phyloP scores from a whole-genome alignment of 805 yeast species.

The Kodamaea neixiangensis region DNA sequence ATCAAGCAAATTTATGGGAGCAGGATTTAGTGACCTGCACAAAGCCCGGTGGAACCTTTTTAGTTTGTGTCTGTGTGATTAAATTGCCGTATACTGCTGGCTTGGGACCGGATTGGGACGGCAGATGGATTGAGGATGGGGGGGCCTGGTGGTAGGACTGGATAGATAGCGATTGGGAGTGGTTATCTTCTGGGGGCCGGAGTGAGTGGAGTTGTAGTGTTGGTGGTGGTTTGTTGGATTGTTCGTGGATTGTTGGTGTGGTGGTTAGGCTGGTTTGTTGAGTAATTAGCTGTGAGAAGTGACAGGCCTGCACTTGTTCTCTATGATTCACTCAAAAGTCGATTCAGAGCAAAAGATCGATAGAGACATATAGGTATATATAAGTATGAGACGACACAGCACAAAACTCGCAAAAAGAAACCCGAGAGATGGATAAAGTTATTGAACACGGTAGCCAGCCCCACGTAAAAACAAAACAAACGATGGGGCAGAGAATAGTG shows the following conservation, averaged over 20 bases:
- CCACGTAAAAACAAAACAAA: not conserved
- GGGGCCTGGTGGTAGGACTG: not conserved
- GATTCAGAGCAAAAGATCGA: not conserved
- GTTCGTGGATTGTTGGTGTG: not conserved
- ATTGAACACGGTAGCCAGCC: not conserved
- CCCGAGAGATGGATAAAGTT: not conserved
- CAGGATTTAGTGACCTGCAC: slow-evolving; percentile 1
- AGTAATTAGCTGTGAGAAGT: too few relatives aligned
- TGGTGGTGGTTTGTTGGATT: too few relatives aligned
- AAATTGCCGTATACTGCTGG: slow-evolving; percentile 11
- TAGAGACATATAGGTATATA: slow-evolving; percentile 1
- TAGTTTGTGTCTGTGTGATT: slow-evolving; percentile 8
- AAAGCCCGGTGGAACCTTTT: not conserved
- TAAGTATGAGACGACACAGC: not conserved
- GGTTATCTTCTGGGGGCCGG: not conserved
- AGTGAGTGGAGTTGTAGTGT: not conserved
- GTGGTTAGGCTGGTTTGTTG: too few relatives aligned
- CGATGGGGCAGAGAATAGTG: not conserved
- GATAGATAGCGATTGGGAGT: not conserved
- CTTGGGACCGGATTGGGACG: slow-evolving; percentile 9
- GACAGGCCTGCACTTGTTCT: too few relatives aligned
- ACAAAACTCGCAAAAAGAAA: not conserved
- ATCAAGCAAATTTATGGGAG: slow-evolving; percentile 3
- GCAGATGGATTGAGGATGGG: not conserved
- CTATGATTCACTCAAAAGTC: not conserved